Percentiles rank a stretch among this genome's conserved stretches.
phyloP scores from a whole-genome alignment of 2,329 filamentous ascomycete genomes.

The Pseudogymnoascus sp. region DNA sequence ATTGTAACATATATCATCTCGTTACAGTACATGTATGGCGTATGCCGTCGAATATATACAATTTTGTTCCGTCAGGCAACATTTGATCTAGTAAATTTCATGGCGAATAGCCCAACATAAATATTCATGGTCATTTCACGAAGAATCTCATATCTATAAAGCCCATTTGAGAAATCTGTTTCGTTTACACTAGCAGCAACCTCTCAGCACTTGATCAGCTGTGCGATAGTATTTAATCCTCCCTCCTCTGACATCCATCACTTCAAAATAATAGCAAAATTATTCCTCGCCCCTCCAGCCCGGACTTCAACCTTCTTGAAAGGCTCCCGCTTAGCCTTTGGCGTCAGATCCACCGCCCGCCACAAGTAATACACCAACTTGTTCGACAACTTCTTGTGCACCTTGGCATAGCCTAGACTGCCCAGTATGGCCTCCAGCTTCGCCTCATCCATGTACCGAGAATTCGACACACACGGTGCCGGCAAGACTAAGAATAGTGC shows the following conservation, averaged over 20 bases:
- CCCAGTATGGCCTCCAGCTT: slow-evolving; percentile 66
- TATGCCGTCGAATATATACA: not conserved
- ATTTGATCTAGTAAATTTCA: not conserved
- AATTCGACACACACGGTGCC: slow-evolving; percentile 80
- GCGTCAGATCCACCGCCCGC: slow-evolving; percentile 38
- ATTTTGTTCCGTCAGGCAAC: not conserved
- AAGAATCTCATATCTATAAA: not conserved
- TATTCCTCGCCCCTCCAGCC: slow-evolving; percentile 71
- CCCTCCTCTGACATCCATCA: slow-evolving; percentile 15
- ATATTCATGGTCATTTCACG: not conserved
- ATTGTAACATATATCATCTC: not conserved
- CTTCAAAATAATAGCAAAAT: slow-evolving; percentile 73
- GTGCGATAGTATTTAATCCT: slow-evolving; percentile 5
- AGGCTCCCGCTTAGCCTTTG: slow-evolving; percentile 22
- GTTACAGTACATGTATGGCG: not conserved
- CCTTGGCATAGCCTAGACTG: slow-evolving; percentile 62
- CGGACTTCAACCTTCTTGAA: slow-evolving; percentile 72
- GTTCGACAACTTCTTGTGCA: slow-evolving; percentile 63
- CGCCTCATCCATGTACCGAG: slow-evolving; percentile 73
- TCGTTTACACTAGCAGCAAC: slow-evolving; percentile 10
- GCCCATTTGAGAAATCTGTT: slow-evolving; percentile 3
- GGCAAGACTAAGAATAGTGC: slow-evolving; percentile 85
- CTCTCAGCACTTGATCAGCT: slow-evolving; percentile 9
- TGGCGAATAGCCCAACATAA: not conserved
- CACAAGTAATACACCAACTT: slow-evolving; percentile 91